Evolutionary conservation across 2,329 filamentous ascomycete species (phyloP).

Genomic region (Malbranchea cinnamomea): DNA sequence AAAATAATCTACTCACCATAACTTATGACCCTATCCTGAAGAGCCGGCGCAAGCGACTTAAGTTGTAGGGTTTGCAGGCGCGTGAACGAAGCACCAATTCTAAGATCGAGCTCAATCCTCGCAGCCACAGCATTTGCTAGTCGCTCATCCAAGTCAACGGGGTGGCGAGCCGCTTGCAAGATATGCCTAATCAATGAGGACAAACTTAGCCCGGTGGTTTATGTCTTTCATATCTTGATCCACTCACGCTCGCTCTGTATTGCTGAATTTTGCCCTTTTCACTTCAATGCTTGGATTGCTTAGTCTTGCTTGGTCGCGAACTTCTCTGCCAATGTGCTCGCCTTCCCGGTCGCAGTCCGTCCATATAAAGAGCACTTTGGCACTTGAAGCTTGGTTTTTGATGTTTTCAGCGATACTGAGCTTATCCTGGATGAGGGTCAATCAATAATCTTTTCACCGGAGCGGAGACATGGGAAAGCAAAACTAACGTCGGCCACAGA

Average conservation of each 20-base stretch:
- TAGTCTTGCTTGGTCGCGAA: slow-evolving; percentile 62
- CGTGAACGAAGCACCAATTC: slow-evolving; percentile 87
- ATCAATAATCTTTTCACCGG: background rate
- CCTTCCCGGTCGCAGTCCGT: slow-evolving; percentile 97
- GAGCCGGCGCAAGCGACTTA: slow-evolving; percentile 51
- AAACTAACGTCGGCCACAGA: slow-evolving; percentile 46
- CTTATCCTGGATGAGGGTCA: slow-evolving; percentile 45
- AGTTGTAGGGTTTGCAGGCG: slow-evolving; percentile 70
- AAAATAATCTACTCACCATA: slow-evolving; percentile 46
- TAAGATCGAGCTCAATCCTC: slow-evolving; percentile 80
- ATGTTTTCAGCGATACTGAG: slow-evolving; percentile 75
- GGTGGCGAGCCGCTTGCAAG: slow-evolving; percentile 61
- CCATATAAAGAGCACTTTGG: slow-evolving; percentile 82
- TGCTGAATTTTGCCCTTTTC: slow-evolving; percentile 83
- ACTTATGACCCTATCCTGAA: slow-evolving; percentile 55
- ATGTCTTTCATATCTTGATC: background rate
- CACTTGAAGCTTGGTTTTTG: slow-evolving; percentile 55
- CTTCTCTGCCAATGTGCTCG: slow-evolving; percentile 88
- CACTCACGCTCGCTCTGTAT: slow-evolving; percentile 74
- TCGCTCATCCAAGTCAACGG: slow-evolving; percentile 64
- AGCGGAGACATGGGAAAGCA: background rate
- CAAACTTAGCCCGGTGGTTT: slow-evolving; percentile 6
- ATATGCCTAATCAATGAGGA: slow-evolving; percentile 50
- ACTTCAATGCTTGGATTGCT: slow-evolving; percentile 62
- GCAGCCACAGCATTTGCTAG: slow-evolving; percentile 80